Evolutionary conservation across 257 asterid genomes (phyloP), one percentile per base, ranked within the genome.

Genomic region (Sherardia arvensis): DNA sequence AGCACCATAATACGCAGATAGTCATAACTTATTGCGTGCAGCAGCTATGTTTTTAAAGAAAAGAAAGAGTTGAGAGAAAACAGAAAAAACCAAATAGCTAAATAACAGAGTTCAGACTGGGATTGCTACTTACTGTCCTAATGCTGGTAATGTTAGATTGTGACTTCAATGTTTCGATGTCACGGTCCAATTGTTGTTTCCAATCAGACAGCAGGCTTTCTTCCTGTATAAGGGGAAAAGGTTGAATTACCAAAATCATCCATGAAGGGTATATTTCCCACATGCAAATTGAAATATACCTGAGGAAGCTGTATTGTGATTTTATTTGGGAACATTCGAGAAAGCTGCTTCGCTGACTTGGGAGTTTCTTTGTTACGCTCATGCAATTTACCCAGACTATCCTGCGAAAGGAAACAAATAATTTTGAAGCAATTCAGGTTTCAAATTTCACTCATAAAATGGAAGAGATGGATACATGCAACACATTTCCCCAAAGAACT

Each of bases 271-370:
- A 58, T 6, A 30, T 3, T 12, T 34, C 20, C 4, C 33, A 65
- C 36, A 10, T 26, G 33, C 33, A 12, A 58, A 25, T 15, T 45
- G 49, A 21, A 23, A 59, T 36, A 77, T 77, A 90, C 97, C 95
- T 88, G 98, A 57, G 98, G 98, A 68, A 82, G 78, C 79, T 86
- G 96, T 73, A 91, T 82, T 56, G 85, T 72, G 59, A 91, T 90
- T 91, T 88, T 91, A 82, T 91, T 91, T 22, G 95, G 98, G 69
- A 91, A 91, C 74, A 91, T 91, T 17, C 95, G 95, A 66, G 75
- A 77, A 67, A 91, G 87, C 75, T 84, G 95, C 85, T 88, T 88
- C 85, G 79, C 67, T 65, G 86, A 77, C 81, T 91, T 91, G 53
- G 95, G 88, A 51, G 85, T 83, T 80, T 91, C 96, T 78, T 91